Conservation (phyloP, 2,329 filamentous ascomycete genomes). For the Pseudogymnoascus sp. region DNA sequence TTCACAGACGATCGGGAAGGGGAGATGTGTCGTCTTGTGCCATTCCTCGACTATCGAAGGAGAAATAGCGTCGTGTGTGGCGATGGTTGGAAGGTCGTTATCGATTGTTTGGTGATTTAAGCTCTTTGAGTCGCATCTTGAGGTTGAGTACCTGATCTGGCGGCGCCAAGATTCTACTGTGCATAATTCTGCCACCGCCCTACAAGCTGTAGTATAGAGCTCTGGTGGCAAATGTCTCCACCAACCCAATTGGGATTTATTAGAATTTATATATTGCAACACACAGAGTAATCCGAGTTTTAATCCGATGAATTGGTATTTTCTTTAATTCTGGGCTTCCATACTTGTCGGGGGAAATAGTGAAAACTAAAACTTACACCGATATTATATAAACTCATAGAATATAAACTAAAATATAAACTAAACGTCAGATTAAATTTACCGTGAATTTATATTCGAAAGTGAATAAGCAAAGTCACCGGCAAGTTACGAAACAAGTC, state of each 20-base stretch:
- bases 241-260: neutral
- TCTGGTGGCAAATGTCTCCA: neutral
- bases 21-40: neutral
- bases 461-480: neutral
- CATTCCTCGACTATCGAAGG: neutral
- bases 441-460: too few species aligned
- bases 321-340: neutral
- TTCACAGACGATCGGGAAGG: neutral
- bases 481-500: neutral
- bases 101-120: slow-evolving; percentile 1
- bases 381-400: neutral
- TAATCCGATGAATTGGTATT: neutral
- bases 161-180: neutral
- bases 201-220: neutral
- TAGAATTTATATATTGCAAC: neutral
- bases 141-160: slow-evolving; percentile 7
- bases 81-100: neutral
- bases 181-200: slow-evolving; percentile 7
- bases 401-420: neutral
- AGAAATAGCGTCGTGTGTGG: neutral
- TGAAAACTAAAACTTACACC: neutral
- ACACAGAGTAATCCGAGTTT: neutral
- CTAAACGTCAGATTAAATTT: neutral
- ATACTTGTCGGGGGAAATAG: neutral
- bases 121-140: neutral